Conservation (phyloP, 768 basidiomycete species). For the Mycena chlorophos region DNA sequence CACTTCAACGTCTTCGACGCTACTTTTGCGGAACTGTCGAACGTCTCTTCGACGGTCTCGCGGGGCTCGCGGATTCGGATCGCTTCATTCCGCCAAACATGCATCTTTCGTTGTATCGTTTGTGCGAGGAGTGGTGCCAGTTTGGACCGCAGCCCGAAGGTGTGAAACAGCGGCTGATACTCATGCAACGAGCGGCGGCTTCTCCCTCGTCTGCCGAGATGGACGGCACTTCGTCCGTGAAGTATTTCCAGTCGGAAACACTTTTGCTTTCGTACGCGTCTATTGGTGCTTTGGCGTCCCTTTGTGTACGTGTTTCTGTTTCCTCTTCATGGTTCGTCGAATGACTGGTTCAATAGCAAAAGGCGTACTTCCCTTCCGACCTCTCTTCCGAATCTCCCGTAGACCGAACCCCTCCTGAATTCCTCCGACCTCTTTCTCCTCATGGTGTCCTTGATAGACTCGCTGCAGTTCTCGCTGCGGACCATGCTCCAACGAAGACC, state of each 20-base stretch:
- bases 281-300: slow-evolving; percentile 81
- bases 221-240: slow-evolving; percentile 50
- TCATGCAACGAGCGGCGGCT: slow-evolving; percentile 69
- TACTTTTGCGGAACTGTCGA: slow-evolving; percentile 92
- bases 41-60: slow-evolving; percentile 76
- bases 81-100: slow-evolving; percentile 73
- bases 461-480: slow-evolving; percentile 66
- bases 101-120: slow-evolving; percentile 75
- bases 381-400: slow-evolving; percentile 60
- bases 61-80: slow-evolving; percentile 70
- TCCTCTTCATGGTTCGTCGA: neutral
- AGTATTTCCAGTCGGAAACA: slow-evolving; percentile 71
- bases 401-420: slow-evolving; percentile 53
- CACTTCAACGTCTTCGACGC: slow-evolving; percentile 77
- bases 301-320: slow-evolving; percentile 64
- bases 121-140: slow-evolving; percentile 95
- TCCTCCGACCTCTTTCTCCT: slow-evolving; percentile 54
- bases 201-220: slow-evolving; percentile 56
- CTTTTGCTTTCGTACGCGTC: slow-evolving; percentile 75
- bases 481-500: slow-evolving; percentile 47
- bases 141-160: slow-evolving; percentile 72
- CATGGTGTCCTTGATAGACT: slow-evolving; percentile 61
- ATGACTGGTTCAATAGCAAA: slow-evolving; percentile 53
- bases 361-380: slow-evolving; percentile 72
- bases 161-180: slow-evolving; percentile 65